Base-by-base conservation (phyloP, 345 rosid species). In the Salix udensis region DNA sequence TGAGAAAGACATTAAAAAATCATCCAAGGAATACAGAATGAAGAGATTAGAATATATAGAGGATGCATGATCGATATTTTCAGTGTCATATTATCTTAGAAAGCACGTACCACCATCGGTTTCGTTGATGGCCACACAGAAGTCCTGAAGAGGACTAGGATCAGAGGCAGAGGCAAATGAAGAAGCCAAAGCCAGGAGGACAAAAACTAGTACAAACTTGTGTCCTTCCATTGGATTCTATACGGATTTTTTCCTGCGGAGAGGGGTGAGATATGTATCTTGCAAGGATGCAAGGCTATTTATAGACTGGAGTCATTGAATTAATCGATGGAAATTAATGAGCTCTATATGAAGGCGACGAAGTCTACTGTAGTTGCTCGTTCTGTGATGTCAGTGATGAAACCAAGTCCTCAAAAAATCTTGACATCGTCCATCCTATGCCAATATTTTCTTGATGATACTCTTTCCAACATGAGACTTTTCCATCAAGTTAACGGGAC, bases 81-180 rank as follows among this genome's bases (percentile, higher is more conserved):
- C 60, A 6, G n/a, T 18, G n/a, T 14, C 0, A 1, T 50, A 16
- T 50, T 50, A 12, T 6, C n/a, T 3, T 0, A 9, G 9, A 55
- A 23, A 37, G 11, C n/a, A 15, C 37, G 6, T 42, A 58, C 73
- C 50, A 40, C 67, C 73, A 58, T 58, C 14, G 26, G 67, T 9
- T 16, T 28, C 26, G 1, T 68, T 42, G 0, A 58, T 28, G 42
- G 78, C 73, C 6, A 67, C 72, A 55, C 78, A 75, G 48, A 75
- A 75, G 55, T 67, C 78, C 72, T 53, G 78, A 26, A 75, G 73
- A 26, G 78, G 73, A 28, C 73, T 18, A 12, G 73, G 73, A 23
- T 68, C 68, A 76, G 18, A 37, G 42, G 78, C 73, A 55, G 5
- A 7, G 68, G 67, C 19, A 6, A 19, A n/a, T 2, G 68, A 73